phyloP scores from a whole-genome alignment of 495 filamentous ascomycete species.

The Hypoxylon subgilvum region DNA sequence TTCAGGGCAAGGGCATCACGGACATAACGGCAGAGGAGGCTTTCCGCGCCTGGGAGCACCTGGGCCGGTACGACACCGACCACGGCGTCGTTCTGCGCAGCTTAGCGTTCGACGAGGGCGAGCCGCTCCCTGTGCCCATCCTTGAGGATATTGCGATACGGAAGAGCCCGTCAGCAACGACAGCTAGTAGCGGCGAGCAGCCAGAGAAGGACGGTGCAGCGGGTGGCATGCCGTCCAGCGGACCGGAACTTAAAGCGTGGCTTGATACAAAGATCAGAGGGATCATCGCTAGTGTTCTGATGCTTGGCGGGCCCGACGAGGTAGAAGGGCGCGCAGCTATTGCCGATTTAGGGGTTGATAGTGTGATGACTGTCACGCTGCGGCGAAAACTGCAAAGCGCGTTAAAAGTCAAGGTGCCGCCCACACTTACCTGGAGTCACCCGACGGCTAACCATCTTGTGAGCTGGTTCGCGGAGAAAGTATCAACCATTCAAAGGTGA shows the following conservation, averaged over 20 bases:
- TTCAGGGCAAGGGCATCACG: constrained; percentile 52
- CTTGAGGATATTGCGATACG: constrained; percentile 46
- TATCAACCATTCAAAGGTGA: not conserved
- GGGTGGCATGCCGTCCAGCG: constrained; percentile 4
- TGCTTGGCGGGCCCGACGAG: constrained; percentile 36
- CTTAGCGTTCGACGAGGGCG: constrained; percentile 31
- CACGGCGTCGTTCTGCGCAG: constrained; percentile 49
- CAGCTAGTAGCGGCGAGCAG: not conserved
- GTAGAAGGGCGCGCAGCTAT: constrained; percentile 46
- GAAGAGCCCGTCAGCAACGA: not conserved
- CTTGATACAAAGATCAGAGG: constrained; percentile 36
- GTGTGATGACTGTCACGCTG: constrained; percentile 53
- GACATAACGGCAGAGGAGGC: constrained; percentile 51
- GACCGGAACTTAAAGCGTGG: constrained; percentile 36
- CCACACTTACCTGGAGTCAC: constrained; percentile 50
- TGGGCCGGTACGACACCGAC: constrained; percentile 43
- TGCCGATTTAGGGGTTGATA: constrained; percentile 51
- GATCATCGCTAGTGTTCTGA: constrained; percentile 34
- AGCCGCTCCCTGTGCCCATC: constrained; percentile 41
- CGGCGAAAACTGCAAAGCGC: constrained; percentile 46
- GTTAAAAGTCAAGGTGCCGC: constrained; percentile 50
- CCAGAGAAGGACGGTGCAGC: not conserved
- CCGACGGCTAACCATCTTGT: constrained; percentile 50
- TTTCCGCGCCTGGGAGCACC: constrained; percentile 51
- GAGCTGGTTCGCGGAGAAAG: constrained; percentile 40